Base-by-base conservation (phyloP, 2,329 filamentous ascomycete genomes). In the Dryadomyces quercivorus region DNA sequence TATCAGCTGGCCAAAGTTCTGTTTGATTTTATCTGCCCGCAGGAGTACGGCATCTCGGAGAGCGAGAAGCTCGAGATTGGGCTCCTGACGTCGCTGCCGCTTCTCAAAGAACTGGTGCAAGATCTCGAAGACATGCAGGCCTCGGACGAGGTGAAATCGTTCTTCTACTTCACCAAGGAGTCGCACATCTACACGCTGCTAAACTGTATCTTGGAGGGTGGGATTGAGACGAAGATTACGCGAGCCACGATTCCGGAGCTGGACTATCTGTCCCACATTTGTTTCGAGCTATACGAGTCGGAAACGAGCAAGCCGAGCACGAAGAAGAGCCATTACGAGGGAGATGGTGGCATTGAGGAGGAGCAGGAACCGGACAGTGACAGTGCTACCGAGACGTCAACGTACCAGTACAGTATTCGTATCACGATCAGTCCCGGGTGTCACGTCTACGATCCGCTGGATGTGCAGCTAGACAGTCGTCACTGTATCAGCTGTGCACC, bases 121-220 rank as follows among this genome's bases (percentile, higher is more conserved):
- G 92, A 98, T 63, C 77, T 98, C 2, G 94, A 98, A 71, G 91
- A 97, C 69, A 89, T 97, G 69, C 93, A 98, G 70, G 92, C 93
- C 3, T 94, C 88, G 0, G 85, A 92, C 53, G 88, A 94, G 61
- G 90, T 91, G 47, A 96, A 96, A 66, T 92, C 86, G 1, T 97
- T 97, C 74, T 88, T 97, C 70, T 98, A 98, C 72, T 98, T 98
- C 69, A 98, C 93, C 59, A 98, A 98, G 69, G 93, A 98, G 70
- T 95, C 89, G 0, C 93, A 98, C 67, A 96, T 98, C 59, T 98
- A 98, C 72, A 98, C 93, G 5, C 78, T 98, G 5, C 80, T 98
- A 56, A 98, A 98, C 69, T 97, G 92, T 67, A 97, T 98, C 61
- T 80, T 98, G 26, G 93, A 98, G 68, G 93, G 94, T 57, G 94